Evolutionary conservation across 2,329 filamentous ascomycete species (phyloP), one percentile per base, ranked within the genome.

Genomic region (Trematosphaeria pertusa): DNA sequence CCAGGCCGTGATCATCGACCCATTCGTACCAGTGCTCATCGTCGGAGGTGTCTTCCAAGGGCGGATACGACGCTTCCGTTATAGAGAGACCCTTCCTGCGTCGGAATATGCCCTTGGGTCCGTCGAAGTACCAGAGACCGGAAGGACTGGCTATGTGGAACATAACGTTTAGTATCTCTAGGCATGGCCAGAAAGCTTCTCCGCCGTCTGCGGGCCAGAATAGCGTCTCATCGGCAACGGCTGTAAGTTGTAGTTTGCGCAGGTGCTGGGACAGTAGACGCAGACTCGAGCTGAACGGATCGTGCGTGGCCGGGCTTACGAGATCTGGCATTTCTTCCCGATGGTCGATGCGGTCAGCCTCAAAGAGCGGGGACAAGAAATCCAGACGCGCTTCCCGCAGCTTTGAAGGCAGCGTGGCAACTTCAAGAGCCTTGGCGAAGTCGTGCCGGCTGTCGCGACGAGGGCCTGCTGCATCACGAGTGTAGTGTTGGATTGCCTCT

Each of bases 381-480:
- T 50, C 26, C 12, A 62, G 41, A 2, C 54, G 31, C 11, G 46
- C 48, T 5, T 43, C 26, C 12, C 42, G 44, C 8, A 64, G 39
- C 9, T 52, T 47, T 6, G 24, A 12, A 37, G 54, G 56, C 5
- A 60, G 35, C 8, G 33, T 28, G 4, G 45, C 22, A 21, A 19
- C 19, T 33, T 36, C 21, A 3, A 54, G 9, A 19, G 56, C 55
- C 40, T 54, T 58, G 9, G 36, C 48, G 32, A 62, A 62, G 33
- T 52, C 54, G n/a, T 58, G 50, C 12, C 61, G 48, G 10, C 54
- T 43, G 43, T 64, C 61, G 11, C 56, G 52, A 18, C 50, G 57
- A n/a, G 54, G 57, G 12, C 59, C 60, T 30, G 37, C 43, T 32
- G 46, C 51, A 19, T 63, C 58, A 3, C 43, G 45, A 17, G 31